Percentiles rank a stretch among this genome's conserved stretches.
Conservation (phyloP, 2,329 filamentous ascomycete species). For the Aspergillus viridinutans region DNA sequence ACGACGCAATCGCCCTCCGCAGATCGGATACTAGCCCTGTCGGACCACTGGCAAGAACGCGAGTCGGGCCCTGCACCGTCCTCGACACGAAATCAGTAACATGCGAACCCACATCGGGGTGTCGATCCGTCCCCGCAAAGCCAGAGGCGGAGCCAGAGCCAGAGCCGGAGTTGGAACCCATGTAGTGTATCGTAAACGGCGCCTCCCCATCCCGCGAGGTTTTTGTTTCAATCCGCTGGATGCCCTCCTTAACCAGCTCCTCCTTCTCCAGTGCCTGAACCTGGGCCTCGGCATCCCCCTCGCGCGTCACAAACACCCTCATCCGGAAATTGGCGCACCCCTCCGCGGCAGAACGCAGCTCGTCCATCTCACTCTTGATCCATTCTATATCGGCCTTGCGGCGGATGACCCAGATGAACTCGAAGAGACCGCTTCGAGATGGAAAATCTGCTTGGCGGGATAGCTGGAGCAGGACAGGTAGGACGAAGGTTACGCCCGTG, state of each 20-base stretch:
- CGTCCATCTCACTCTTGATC: constrained; percentile 54
- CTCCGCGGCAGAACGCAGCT: constrained; percentile 41
- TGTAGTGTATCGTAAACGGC: constrained; percentile 8
- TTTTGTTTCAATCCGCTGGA: neutral
- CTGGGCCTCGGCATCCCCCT: constrained; percentile 21
- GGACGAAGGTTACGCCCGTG: constrained; percentile 55
- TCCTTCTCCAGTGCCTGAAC: neutral
- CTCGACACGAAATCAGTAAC: constrained; percentile 44
- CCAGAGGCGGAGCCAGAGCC: neutral
- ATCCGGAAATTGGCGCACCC: constrained; percentile 44
- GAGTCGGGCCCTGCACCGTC: constrained; percentile 47
- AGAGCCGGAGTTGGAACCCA: constrained; percentile 6
- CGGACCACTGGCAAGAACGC: constrained; percentile 59
- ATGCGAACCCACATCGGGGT: constrained; percentile 42
- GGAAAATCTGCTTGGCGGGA: constrained; percentile 14
- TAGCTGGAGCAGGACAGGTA: constrained; percentile 47
- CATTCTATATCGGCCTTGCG: constrained; percentile 54
- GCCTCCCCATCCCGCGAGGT: constrained; percentile 1
- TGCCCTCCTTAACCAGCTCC: neutral
- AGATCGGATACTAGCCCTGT: constrained; percentile 58
- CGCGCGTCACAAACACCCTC: constrained; percentile 58
- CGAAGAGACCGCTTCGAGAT: constrained; percentile 43
- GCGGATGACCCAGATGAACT: constrained; percentile 64
- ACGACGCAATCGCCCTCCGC: constrained; percentile 49
- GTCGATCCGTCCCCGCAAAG: constrained; percentile 2